A percentile compares a stretch with the other conserved stretches of the same genome.
Conservation (phyloP, 345 rosid genomes). For the Gossypium anomalum region DNA sequence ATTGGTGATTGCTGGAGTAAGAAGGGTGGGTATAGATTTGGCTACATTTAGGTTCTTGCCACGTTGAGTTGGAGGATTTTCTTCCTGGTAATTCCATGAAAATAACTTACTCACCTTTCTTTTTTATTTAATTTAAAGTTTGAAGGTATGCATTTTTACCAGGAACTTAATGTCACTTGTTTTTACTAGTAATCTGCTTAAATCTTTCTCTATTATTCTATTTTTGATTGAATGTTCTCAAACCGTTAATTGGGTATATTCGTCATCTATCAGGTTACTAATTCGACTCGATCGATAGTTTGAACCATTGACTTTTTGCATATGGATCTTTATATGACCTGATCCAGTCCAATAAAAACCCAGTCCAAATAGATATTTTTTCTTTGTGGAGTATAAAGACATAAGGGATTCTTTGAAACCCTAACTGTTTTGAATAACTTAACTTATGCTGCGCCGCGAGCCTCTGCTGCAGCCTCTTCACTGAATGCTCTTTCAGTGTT, state of each 20-base stretch:
- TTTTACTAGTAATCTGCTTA: not conserved
- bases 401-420: conserved; percentile 8
- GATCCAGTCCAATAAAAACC: conserved; percentile 1
- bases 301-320: not conserved
- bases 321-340: not conserved
- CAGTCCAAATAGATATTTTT: not conserved
- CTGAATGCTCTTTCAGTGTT: conserved; percentile 4
- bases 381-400: not conserved
- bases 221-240: not conserved
- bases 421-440: not conserved
- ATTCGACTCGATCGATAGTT: not conserved
- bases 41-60: not conserved
- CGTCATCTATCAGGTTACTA: not conserved
- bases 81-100: not conserved
- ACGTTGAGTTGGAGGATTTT: not conserved
- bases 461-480: conserved; percentile 5
- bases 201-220: not conserved
- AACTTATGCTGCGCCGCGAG: conserved; percentile 2
- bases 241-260: not conserved
- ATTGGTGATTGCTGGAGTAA: not conserved
- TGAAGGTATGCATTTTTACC: not conserved
- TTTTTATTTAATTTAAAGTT: not conserved
- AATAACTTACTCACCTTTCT: not conserved
- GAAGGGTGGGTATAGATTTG: not conserved
- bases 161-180: conserved; percentile 5